Percentiles rank a stretch among this genome's conserved stretches.
Evolutionary conservation across 1,284 basidiomycete genomes (phyloP).

Genomic region (Singerocomus rubriflavus): DNA sequence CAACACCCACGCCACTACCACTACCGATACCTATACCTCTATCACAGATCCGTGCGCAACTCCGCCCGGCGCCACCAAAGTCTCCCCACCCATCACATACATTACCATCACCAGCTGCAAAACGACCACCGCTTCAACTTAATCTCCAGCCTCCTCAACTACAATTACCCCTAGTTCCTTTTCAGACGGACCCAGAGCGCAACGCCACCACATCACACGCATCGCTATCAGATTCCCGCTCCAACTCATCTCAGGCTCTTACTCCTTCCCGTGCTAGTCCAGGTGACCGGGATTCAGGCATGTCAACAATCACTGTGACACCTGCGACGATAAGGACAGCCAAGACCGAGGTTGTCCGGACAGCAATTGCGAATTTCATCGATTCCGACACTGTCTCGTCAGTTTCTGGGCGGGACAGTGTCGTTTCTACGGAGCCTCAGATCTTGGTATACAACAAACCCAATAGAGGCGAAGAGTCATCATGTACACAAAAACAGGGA

Average conservation of each 20-base stretch:
- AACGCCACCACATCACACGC: conserved; percentile 2
- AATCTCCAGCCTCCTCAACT: conserved; percentile 7
- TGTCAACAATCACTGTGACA: conserved; percentile 49
- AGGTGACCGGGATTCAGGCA: conserved; percentile 46
- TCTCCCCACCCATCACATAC: conserved; percentile 15
- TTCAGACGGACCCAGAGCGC: background rate
- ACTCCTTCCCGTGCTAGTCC: conserved; percentile 11
- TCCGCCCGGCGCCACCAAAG: conserved; percentile 29
- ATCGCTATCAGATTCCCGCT: conserved; percentile 9
- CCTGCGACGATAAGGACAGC: conserved; percentile 44
- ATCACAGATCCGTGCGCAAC: conserved; percentile 31
- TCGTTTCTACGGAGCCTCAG: conserved; percentile 7
- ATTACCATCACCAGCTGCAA: conserved; percentile 23
- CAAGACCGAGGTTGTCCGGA: conserved; percentile 37
- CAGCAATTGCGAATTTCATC: conserved; percentile 48
- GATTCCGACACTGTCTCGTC: conserved; percentile 26
- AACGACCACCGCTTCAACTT: conserved; percentile 15
- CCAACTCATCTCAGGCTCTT: conserved; percentile 20
- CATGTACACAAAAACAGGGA: conserved; percentile 9
- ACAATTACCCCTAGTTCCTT: conserved; percentile 13
- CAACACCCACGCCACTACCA: conserved; percentile 21
- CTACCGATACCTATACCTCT: conserved; percentile 29
- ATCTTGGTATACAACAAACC: background rate
- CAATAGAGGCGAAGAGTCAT: conserved; percentile 2
- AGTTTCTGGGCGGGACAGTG: conserved; percentile 16